Base-by-base conservation (phyloP, 768 basidiomycete genomes). In the Xanthoconium stramineum region DNA sequence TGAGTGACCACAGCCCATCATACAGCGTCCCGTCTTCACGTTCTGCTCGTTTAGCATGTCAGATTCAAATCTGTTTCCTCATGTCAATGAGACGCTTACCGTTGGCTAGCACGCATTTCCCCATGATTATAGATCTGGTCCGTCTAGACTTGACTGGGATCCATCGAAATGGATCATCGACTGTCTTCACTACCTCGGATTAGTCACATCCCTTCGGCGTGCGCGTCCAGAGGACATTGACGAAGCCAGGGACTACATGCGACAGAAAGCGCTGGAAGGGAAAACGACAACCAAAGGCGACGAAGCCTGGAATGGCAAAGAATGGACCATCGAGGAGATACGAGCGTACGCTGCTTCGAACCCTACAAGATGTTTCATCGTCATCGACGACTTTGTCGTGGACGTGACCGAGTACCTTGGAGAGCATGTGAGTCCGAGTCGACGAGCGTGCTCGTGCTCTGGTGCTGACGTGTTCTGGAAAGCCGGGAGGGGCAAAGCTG, bases 91-190 rank as follows among this genome's bases (percentile, higher is more conserved):
- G 24, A 14, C 15, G n/a, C 57, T 58, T 14, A 58, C 57, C 32
- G 4, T 38, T 44, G 35, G 10, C 13, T 44, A 59, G 57, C 56
- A 59, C 14, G n/a, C 57, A 14, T 59, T 59, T 47, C 57, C 58
- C n/a, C 56, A 59, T 33, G 58, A 59, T 37, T 59, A 59, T 29
- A 46, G 58, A 20, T 58, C 58, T 24, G 49, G 58, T 11, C 58
- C 58, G 20, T 59, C 49, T 29, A 52, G 35, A 32, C 30, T 59
- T 19, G 56, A 59, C 24, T 59, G 58, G 58, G 58, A 59, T 29
- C 56, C 58, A 19, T 58, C 58, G n/a, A 59, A 58, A 38, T 58
- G 58, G 58, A 47, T 58, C 35, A 58, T 52, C 28, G 44, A 58
- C 17, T 38, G 37, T 17, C 57, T 58, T 20, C 49, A 38, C 45